Evolutionary conservation across 2,329 filamentous ascomycete species (phyloP), one percentile per base, ranked within the genome.

Genomic region (Rhexocercosporidium sp.): DNA sequence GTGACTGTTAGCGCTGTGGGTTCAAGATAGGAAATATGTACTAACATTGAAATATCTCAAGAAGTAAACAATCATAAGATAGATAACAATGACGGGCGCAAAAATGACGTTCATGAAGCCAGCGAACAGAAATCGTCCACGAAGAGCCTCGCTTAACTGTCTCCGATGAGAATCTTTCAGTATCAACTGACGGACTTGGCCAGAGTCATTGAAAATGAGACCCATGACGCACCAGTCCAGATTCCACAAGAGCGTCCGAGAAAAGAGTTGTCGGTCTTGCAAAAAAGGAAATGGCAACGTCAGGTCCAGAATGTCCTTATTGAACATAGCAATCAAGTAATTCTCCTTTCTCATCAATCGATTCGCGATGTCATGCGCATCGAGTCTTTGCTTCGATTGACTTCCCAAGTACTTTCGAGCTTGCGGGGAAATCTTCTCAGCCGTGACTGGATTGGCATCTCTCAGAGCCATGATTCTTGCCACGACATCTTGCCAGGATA

Each of bases 311-410:
- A 98, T 88, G 69, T 98, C 96, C 79, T 99, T 98, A 83, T 99
- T 99, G 81, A 98, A 93, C 75, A 99, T 84, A 4, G 96, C 96
- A 74, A 99, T 97, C 70, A 97, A 87, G 75, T 97, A 99, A 76
- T 99, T 99, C 70, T 97, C 95, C 76, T 93, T 92, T 67, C 96
- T 90, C 96, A 99, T 98, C 54, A 99, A 81, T 37, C 96, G 89
- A 76, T 98, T 99, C 7, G 96, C 96, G 77, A 99, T 98, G 76
- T 97, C 96, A 75, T 97, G 93, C 12, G 96, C 96, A 79, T 97
- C 96, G 73, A 99, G 90, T 69, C 95, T 87, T 80, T 98, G 93
- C 78, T 97, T 97, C 25, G 93, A 96, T 76, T 96, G 93, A 66
- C 90, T 94, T 54, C 92, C 92, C 27, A 70, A 84, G 67, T 86